Base-by-base conservation (phyloP, 2,329 filamentous ascomycete genomes). In the Hypoxylon sp. region DNA sequence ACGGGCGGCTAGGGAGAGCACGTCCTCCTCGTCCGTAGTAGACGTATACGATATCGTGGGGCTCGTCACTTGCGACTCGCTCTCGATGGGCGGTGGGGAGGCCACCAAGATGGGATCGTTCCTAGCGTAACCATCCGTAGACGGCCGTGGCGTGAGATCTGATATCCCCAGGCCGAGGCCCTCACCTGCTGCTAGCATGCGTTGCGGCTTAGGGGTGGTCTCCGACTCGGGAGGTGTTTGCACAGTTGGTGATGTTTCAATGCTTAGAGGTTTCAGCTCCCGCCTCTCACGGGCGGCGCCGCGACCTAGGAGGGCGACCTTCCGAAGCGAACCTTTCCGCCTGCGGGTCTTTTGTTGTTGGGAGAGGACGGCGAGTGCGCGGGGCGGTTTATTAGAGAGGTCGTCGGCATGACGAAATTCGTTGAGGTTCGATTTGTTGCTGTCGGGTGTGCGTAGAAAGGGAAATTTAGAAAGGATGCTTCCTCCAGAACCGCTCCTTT, bases 11-110 rank as follows among this genome's bases (percentile, higher is more conserved):
- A 92, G 86, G 26, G 87, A 84, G 20, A 91, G 73, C 11, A 83
- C 73, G 40, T 95, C 90, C 55, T 96, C 91, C 51, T 96, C 91
- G 67, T 95, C 90, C 1, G 90, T 95, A 3, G 89, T 91, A 17
- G 87, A 89, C 26, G 86, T 81, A 65, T 89, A 82, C 9, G 81
- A 79, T 51, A 83, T 77, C 13, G 78, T 77, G 23, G 82, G 79
- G 62, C 78, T 82, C 19, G 78, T 75, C 30, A 78, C 65, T 41
- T 62, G 60, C 20, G 65, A 58, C 13, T 66, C 56, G 38, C 52
- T 59, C 7, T 62, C 52, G 15, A 57, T 37, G 16, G 57, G 38
- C 21, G 46, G 54, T 26, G 51, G 40, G 15, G 71, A 58, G 17
- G 37, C 19, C 21, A 55, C 8, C 8, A 30, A 38, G 8, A 46